These are phyloP conservation scores for Neopestalotiopsis sp. DNA, from an alignment of 2,329 filamentous ascomycete species.

Conservation along the genomic window DNA sequence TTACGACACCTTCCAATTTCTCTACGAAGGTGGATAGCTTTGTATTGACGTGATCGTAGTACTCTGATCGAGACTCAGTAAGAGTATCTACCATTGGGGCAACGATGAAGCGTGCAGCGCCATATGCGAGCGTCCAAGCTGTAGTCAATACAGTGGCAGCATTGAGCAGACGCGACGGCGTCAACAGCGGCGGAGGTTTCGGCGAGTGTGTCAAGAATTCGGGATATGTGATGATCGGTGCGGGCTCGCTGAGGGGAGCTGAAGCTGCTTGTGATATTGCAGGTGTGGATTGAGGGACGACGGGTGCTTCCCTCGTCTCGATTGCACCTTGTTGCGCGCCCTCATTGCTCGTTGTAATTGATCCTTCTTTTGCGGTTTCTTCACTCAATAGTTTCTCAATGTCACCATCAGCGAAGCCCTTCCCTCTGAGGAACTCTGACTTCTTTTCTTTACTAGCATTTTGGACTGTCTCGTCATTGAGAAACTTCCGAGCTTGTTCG, in stretches of 20 bases:
- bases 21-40: conserved; percentile 53
- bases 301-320: conserved; percentile 6
- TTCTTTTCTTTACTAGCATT: conserved; percentile 75
- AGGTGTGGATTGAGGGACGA: not conserved
- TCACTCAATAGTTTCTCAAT: conserved; percentile 69
- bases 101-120: conserved; percentile 72
- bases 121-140: conserved; percentile 70
- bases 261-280: conserved; percentile 1
- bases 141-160: conserved; percentile 64
- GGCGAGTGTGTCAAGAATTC: conserved; percentile 68
- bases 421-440: conserved; percentile 75
- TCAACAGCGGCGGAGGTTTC: conserved; percentile 66
- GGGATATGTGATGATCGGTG: conserved; percentile 72
- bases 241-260: conserved; percentile 44
- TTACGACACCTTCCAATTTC: conserved; percentile 63
- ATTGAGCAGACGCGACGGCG: conserved; percentile 62
- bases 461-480: conserved; percentile 75
- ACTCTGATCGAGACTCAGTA: conserved; percentile 57
- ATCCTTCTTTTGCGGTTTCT: conserved; percentile 21
- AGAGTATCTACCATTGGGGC: conserved; percentile 63
- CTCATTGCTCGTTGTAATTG: conserved; percentile 14
- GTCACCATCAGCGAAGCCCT: conserved; percentile 72
- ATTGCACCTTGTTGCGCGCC: not conserved
- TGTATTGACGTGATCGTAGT: conserved; percentile 53
- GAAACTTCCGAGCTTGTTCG: conserved; percentile 76